Evolutionary conservation across 2,329 filamentous ascomycete species (phyloP).

Genomic region (Rhynchosporium agropyri): DNA sequence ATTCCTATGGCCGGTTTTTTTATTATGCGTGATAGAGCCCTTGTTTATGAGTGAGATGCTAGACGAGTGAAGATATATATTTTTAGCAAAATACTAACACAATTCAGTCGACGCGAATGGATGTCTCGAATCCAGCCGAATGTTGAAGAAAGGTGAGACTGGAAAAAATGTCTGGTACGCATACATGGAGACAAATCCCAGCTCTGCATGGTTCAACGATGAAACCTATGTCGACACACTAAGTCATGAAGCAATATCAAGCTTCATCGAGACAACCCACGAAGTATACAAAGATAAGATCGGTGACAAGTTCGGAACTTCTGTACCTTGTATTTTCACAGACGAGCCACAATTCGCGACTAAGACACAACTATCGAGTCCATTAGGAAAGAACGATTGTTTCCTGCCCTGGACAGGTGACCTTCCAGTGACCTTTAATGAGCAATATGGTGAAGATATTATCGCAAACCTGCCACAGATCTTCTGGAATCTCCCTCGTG

Average conservation of each 20-base stretch:
- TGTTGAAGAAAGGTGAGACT: conserved; percentile 31
- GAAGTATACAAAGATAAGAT: conserved; percentile 40
- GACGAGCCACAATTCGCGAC: conserved; percentile 43
- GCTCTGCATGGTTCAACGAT: conserved; percentile 42
- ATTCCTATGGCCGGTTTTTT: not conserved
- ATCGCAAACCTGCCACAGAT: conserved; percentile 38
- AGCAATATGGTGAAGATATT: conserved; percentile 36
- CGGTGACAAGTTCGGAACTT: conserved; percentile 40
- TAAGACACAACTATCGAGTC: conserved; percentile 39
- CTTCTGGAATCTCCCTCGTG: conserved; percentile 41
- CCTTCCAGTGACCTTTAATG: conserved; percentile 36
- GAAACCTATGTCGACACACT: conserved; percentile 42
- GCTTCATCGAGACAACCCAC: conserved; percentile 42
- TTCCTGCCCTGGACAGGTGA: conserved; percentile 42
- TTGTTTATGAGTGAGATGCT: not conserved
- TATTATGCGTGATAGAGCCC: not conserved
- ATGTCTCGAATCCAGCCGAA: conserved; percentile 33
- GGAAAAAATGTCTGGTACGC: conserved; percentile 41
- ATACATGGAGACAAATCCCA: conserved; percentile 41
- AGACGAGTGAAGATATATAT: no score
- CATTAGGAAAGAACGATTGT: conserved; percentile 35
- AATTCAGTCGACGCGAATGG: conserved; percentile 34
- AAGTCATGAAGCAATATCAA: conserved; percentile 37
- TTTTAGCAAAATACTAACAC: not conserved
- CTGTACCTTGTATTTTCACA: conserved; percentile 42